Conservation (phyloP, 2,329 filamentous ascomycete genomes). For the Cucurbitaria berberidis region DNA sequence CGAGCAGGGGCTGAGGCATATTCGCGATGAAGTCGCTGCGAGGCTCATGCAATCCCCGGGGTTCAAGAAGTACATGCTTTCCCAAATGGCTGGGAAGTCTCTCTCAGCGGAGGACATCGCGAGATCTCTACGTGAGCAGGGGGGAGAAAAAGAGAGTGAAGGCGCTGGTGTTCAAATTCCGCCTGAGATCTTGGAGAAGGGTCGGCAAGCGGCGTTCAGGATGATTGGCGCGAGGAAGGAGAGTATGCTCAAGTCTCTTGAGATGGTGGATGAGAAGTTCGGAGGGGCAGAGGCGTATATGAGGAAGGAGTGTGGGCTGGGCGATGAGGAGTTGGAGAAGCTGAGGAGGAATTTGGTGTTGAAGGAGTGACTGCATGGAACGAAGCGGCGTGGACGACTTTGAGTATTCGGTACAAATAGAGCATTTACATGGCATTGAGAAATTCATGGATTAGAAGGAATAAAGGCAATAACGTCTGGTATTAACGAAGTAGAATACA, state of each 20-base stretch:
- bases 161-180: constrained; percentile 52
- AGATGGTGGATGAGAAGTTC: constrained; percentile 64
- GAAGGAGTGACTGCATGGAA: background rate
- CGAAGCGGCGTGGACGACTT: background rate
- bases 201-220: constrained; percentile 36
- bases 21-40: constrained; percentile 56
- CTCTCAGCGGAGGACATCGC: constrained; percentile 59
- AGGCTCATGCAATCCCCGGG: constrained; percentile 52
- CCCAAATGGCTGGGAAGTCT: constrained; percentile 13
- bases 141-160: constrained; percentile 32
- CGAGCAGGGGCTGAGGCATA: constrained; percentile 61
- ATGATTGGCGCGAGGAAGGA: constrained; percentile 52
- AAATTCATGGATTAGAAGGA: too few relatives aligned
- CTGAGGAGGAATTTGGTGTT: constrained; percentile 47
- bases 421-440: background rate
- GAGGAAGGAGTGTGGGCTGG: constrained; percentile 63
- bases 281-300: constrained; percentile 71
- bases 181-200: constrained; percentile 28
- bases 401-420: background rate
- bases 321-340: constrained; percentile 60
- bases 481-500: too few relatives aligned
- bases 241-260: constrained; percentile 59
- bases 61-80: constrained; percentile 33
- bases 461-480: too few relatives aligned
- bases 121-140: constrained; percentile 49